Evolutionary conservation across 1,284 basidiomycete species (phyloP), one percentile per base, ranked within the genome.

Genomic region (Fomitopsis palustris): DNA sequence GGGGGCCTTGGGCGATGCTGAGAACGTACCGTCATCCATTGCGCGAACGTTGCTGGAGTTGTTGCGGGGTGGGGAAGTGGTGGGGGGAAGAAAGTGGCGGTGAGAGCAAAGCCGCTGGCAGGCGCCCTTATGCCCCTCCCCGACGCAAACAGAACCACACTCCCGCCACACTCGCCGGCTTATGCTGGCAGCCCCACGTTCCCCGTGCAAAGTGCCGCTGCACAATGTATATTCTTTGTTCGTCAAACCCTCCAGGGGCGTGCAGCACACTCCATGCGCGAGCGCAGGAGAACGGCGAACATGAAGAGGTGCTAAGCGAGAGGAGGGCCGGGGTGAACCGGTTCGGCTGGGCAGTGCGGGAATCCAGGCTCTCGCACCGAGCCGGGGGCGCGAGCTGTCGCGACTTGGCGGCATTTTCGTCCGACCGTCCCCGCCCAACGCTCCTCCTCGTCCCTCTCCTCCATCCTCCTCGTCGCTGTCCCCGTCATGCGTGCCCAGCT

Each of bases 11-110:
- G 85, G 77, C 81, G 82, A 85, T 86, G 86, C 79, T 86, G 87
- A 81, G 73, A 77, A 88, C 86, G 87, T 88, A 88, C 86, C 87
- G 83, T 88, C 86, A 85, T 88, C 86, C 86, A 88, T 88, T 75
- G 73, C 77, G 78, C 65, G 37, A 55, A 33, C n/a, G 53, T 57
- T 64, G 64, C 38, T 37, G 61, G 19, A 38, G 62, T 37, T 29
- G 60, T 35, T 47, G 45, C 35, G 57, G n/a, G 35, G 12, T 37
- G 35, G 35, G 35, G 35, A 37, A 37, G 12, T 37, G 35, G 51
- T 53, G 27, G 51, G 35, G 57, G 57, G 61, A 53, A 63, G 56
- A 54, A 54, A 61, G 58, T 64, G 64, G 59, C 49, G 33, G 56
- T 64, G 62, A 64, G 63, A 61, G 57, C 60, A 57, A 47, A 45